Evolutionary conservation across 192 early-diverging fungal genomes (phyloP), one percentile per base, ranked within the genome.

Genomic region (Coemansia sp.): DNA sequence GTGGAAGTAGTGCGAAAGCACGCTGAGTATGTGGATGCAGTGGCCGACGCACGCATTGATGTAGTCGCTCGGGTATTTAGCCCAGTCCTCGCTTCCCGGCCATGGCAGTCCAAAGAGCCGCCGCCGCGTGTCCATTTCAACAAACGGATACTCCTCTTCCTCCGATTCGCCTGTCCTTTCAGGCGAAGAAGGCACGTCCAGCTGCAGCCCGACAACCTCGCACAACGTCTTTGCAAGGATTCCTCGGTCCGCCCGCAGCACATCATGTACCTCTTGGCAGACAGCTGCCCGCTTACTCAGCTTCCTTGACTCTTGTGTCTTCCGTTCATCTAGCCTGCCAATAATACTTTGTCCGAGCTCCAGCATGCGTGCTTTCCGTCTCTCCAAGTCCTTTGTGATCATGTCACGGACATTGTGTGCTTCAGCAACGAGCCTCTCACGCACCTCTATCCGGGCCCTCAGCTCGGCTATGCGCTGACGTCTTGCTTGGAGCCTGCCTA

Each of bases 71-170:
- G 81, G 76, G 29, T 74, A 79, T 66, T 75, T 74, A 33, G 63
- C 57, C 81, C 81, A 83, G 58, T 79, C 76, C 22, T 74, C 73
- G 36, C 29, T 50, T 25, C 73, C 62, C 4, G 76, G 81, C 81
- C 81, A 83, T n/a, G 76, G 67, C 61, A 83, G 49, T 22, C 76
- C 76, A 67, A 75, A 75, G 65, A 75, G 67, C 40, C 68, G 65
- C 32, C 65, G 42, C 20, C 64, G 46, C 43, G 62, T 70, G 20
- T 68, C 70, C 56, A 74, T 63, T 32, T 61, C 65, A 25, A 64
- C 49, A 43, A 73, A 70, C 29, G 57, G 55, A 55, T 59, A n/a
- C 29, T 65, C 63, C 5, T 65, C 63, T 15, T 65, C 64, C 17
- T 66, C 60, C 42, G 63, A 56, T 57, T 66, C 64, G 13, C 56